Conservation (phyloP, 2,329 filamentous ascomycete genomes). For the Aureobasidium sp. region DNA sequence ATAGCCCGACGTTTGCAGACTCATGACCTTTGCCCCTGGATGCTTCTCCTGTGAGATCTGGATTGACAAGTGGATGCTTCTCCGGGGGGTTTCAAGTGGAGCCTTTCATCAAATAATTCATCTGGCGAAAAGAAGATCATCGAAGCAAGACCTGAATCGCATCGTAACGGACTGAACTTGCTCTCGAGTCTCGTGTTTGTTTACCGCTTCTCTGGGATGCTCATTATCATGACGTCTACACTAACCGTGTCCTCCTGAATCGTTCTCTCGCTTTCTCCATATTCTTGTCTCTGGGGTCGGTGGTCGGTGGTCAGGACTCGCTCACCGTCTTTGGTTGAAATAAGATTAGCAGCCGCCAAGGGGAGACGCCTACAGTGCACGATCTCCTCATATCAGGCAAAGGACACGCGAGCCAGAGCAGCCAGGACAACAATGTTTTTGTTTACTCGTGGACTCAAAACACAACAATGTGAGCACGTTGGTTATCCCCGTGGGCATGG, state of each 20-base stretch:
- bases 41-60: slow-evolving; percentile 8
- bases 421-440: slow-evolving; percentile 4
- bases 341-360: slow-evolving; percentile 4
- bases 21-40: slow-evolving; percentile 1
- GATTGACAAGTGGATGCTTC: slow-evolving; percentile 1
- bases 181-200: neutral
- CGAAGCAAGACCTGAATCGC: slow-evolving; percentile 1
- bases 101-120: neutral
- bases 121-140: slow-evolving; percentile 4
- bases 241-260: neutral
- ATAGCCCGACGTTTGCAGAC: slow-evolving; percentile 1
- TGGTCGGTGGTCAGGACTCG: neutral
- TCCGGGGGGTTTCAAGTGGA: neutral
- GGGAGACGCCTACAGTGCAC: slow-evolving; percentile 1
- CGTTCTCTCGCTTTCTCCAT: slow-evolving; percentile 6
- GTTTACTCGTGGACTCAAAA: neutral
- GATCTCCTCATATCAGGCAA: slow-evolving; percentile 5
- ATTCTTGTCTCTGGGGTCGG: neutral
- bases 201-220: neutral
- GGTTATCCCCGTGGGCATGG: neutral
- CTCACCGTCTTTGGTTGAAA: slow-evolving; percentile 10
- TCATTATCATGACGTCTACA: slow-evolving; percentile 2
- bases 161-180: neutral
- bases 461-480: neutral
- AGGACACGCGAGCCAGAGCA: slow-evolving; percentile 6